Percentiles rank a stretch among this genome's conserved stretches.
Conservation (phyloP, 1,284 basidiomycete genomes). For the Ceratobasidium sp. region DNA sequence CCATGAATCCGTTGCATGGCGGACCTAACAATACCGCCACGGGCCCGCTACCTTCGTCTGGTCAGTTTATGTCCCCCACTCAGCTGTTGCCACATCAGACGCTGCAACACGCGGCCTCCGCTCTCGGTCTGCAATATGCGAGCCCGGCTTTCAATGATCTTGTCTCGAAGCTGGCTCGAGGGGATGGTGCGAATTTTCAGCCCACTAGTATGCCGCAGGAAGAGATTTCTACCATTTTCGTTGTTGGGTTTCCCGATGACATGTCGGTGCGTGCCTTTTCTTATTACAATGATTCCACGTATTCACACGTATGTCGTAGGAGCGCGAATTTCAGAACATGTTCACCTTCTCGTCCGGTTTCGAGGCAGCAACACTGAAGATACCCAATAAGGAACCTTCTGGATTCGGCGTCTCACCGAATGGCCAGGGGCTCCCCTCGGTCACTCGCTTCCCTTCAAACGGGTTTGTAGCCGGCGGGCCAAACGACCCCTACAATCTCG, state of each 20-base stretch:
- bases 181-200: conserved; percentile 26
- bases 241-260: conserved; percentile 98
- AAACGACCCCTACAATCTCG: conserved; percentile 82
- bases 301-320: conserved; percentile 63
- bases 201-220: conserved; percentile 65
- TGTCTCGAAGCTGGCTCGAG: conserved; percentile 41
- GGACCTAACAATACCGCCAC: conserved; percentile 41
- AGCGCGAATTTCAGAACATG: conserved; percentile 99
- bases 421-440: conserved; percentile 52
- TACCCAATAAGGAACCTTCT: conserved; percentile 87
- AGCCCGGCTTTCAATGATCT: conserved; percentile 40
- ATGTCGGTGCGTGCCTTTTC: conserved; percentile 82
- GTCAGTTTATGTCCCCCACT: conserved; percentile 36
- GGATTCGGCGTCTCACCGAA: conserved; percentile 64
- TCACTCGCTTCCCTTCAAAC: conserved; percentile 42
- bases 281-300: conserved; percentile 7
- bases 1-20: conserved; percentile 37
- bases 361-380: conserved; percentile 97
- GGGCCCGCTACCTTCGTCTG: conserved; percentile 31
- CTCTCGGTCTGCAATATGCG: conserved; percentile 39
- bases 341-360: conserved; percentile 97
- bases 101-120: conserved; percentile 33
- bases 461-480: conserved; percentile 59
- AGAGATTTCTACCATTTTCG: conserved; percentile 98
- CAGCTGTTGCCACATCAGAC: conserved; percentile 39